Evolutionary conservation across 768 basidiomycete species (phyloP).

Genomic region (Candolleomyces aberdarensis): DNA sequence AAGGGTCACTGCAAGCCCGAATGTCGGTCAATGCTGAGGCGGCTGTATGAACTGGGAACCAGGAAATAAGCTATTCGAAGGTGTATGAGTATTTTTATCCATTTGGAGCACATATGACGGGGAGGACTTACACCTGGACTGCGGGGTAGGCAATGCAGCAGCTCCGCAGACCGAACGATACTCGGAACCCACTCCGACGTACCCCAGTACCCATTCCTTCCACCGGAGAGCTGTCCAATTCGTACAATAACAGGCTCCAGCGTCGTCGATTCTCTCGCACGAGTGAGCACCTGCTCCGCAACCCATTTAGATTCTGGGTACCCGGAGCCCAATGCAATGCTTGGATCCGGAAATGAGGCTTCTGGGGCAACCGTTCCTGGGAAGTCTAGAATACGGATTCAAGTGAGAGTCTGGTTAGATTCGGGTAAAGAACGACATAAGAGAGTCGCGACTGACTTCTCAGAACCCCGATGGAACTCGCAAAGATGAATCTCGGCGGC

Average conservation of each 20-base stretch:
- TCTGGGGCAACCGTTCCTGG: conserved; percentile 20
- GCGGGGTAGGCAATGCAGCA: conserved; percentile 30
- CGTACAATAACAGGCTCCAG: conserved; percentile 34
- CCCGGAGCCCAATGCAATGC: conserved; percentile 28
- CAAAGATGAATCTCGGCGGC: conserved; percentile 38
- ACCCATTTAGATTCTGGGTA: conserved; percentile 43
- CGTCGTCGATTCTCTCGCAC: conserved; percentile 23
- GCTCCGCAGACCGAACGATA: conserved; percentile 28
- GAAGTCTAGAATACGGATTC: conserved; percentile 4
- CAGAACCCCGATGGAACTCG: conserved; percentile 27
- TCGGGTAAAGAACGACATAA: neutral
- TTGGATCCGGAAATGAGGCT: conserved; percentile 17
- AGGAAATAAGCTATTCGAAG: conserved; percentile 18
- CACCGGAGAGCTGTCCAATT: conserved; percentile 43
- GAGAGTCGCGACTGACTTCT: conserved; percentile 10
- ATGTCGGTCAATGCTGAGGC: conserved; percentile 24
- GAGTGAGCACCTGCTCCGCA: conserved; percentile 30
- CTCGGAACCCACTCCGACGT: conserved; percentile 42
- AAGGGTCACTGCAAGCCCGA: conserved; percentile 2
- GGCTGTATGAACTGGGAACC: conserved; percentile 29
- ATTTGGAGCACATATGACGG: no score
- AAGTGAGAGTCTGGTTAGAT: neutral
- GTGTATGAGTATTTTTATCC: neutral
- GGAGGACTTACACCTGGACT: conserved; percentile 23
- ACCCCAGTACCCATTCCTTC: conserved; percentile 41